phyloP scores from a whole-genome alignment of 441 rosid genomes.

The Populus trichocarpa region DNA sequence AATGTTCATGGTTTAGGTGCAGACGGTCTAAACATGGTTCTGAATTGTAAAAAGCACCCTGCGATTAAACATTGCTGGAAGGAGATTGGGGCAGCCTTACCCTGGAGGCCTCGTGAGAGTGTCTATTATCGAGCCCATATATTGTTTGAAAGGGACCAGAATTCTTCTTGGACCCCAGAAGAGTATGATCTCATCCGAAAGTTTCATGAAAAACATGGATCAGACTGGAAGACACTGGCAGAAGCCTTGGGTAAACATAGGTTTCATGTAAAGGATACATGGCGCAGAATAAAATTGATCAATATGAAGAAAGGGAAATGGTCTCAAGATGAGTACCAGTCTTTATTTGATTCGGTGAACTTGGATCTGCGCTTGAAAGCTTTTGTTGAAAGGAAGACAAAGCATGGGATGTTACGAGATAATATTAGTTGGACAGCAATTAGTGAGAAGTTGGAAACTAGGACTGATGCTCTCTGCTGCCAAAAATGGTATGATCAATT shows the following conservation, averaged over 20 bases:
- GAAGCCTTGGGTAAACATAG: constrained; percentile 61
- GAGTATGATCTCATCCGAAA: constrained; percentile 45
- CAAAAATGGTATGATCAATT: constrained; percentile 61
- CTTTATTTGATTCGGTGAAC: constrained; percentile 67
- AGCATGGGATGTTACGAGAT: constrained; percentile 75
- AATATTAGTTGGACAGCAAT: constrained; percentile 72
- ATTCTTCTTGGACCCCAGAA: constrained; percentile 54
- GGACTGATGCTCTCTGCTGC: constrained; percentile 45
- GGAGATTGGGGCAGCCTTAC: constrained; percentile 59
- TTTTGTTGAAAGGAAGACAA: constrained; percentile 38
- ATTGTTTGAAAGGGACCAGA: constrained; percentile 43
- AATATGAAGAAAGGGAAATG: constrained; percentile 48
- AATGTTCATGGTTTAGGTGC: constrained; percentile 46
- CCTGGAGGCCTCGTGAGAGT: constrained; percentile 44
- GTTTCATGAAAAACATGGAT: constrained; percentile 48
- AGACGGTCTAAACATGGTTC: constrained; percentile 56
- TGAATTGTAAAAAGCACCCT: constrained; percentile 40
- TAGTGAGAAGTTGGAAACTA: constrained; percentile 47
- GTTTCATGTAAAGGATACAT: constrained; percentile 69
- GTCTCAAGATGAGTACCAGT: constrained; percentile 76
- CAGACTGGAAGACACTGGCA: constrained; percentile 59
- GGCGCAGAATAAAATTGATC: constrained; percentile 50
- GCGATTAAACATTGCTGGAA: constrained; percentile 61
- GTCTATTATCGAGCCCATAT: constrained; percentile 45
- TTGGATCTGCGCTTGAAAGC: constrained; percentile 55